Evolutionary conservation across 176 grass and related monocot genomes (phyloP).

Genomic region (Carex myosuroides): DNA sequence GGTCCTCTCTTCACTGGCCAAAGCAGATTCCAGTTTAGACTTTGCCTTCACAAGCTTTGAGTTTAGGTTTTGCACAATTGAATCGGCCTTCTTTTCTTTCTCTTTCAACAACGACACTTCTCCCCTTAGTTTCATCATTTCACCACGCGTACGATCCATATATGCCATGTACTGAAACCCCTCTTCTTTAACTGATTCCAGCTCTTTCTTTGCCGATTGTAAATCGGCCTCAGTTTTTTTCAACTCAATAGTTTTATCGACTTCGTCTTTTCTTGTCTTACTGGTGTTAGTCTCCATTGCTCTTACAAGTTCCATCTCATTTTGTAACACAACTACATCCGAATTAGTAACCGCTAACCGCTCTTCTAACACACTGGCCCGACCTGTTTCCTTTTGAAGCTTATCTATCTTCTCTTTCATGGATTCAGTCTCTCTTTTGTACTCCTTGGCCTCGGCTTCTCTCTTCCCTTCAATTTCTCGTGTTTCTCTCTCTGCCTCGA

Average conservation of each 20-base stretch:
- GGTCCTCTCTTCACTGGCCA: conserved; percentile 44
- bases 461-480: conserved; percentile 56
- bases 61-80: conserved; percentile 59
- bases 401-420: conserved; percentile 35
- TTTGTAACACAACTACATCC: conserved; percentile 61
- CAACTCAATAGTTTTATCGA: conserved; percentile 18
- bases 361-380: conserved; percentile 44
- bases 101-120: conserved; percentile 39
- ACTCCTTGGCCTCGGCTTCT: conserved; percentile 33
- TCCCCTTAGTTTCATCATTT: conserved; percentile 42
- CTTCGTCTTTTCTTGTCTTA: conserved; percentile 26
- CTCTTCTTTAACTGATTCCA: conserved; percentile 55
- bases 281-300: conserved; percentile 43
- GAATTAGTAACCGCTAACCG: conserved; percentile 49
- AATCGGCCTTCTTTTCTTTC: conserved; percentile 48
- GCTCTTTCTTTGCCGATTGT: conserved; percentile 44
- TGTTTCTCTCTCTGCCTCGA: conserved; percentile 80
- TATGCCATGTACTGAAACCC: conserved; percentile 75
- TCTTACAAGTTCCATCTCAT: conserved; percentile 78
- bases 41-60: conserved; percentile 72
- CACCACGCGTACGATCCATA: conserved; percentile 61
- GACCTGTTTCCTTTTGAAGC: conserved; percentile 31
- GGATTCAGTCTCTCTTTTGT: conserved; percentile 41
- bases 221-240: conserved; percentile 45
- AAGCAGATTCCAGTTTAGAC: conserved; percentile 41